Evolutionary conservation across 108 stramenopile species (phyloP), one percentile per base, ranked within the genome.

Genomic region (Nitzschia sp.): DNA sequence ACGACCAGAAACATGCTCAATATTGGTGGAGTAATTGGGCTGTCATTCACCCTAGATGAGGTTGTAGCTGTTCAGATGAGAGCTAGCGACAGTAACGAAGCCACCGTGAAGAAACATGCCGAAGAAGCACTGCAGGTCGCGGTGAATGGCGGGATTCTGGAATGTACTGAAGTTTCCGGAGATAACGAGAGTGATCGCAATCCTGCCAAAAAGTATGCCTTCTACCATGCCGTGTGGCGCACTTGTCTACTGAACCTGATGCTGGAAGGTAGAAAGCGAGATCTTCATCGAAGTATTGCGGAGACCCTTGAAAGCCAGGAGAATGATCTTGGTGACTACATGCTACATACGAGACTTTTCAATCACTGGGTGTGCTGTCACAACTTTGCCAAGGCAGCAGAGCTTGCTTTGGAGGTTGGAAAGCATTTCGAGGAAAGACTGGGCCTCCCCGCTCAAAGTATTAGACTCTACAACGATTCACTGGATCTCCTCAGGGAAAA

Each of bases 191-290:
- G 79, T 61, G 73, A 71, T 0, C 41, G 47, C 3, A 70, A 50
- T 29, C 21, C 25, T 2, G 19, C 32, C 9, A 62, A 30, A 41
- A 34, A 28, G 48, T 32, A 32, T 22, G 23, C 54, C 59, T 91
- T 91, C 50, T 65, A 66, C 8, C 86, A 91, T 34, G 81, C 72
- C 45, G 63, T 81, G 9, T 91, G 89, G 89, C 77, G 81, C 35
- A 77, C 58, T 26, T 77, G 63, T 45, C 80, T 91, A n/a, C 72
- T 87, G 45, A 74, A 57, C 33, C 41, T 85, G 22, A 81, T 86
- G 79, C 60, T 91, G 33, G 80, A 75, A 13, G 80, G 66, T 45
- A 73, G 80, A 50, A 77, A 81, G 33, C 61, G 63, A 58, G 85
- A 91, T 54, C 73, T 90, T 47, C 89, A 90, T 57, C 58, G 69